These are phyloP conservation scores for Penicillium roqueforti DNA, from an alignment of 495 filamentous ascomycete genomes.

Conservation along the genomic window DNA sequence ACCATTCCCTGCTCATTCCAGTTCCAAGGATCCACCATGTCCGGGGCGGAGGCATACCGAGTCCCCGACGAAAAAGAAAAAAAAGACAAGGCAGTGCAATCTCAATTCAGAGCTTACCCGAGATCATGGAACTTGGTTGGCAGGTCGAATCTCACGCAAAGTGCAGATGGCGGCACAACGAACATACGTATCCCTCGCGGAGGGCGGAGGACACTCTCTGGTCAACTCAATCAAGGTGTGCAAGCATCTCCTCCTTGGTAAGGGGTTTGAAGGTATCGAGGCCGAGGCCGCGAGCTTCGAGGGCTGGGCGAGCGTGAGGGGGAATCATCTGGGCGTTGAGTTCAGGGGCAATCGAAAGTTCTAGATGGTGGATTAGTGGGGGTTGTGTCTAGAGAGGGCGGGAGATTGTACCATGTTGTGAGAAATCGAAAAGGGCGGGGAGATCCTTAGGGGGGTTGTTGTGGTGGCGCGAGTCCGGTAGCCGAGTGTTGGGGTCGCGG, in stretches of 20 bases:
- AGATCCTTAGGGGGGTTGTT: conserved; percentile 73
- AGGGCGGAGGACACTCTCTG: conserved; percentile 32
- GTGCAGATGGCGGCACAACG: conserved; percentile 28
- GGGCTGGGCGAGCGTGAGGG: conserved; percentile 66
- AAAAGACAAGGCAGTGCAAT: conserved; percentile 11
- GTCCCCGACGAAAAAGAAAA: neutral
- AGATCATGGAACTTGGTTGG: conserved; percentile 34
- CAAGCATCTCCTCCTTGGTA: conserved; percentile 93
- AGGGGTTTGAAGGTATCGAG: conserved; percentile 91
- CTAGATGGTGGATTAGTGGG: conserved; percentile 42
- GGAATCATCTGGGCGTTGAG: conserved; percentile 87
- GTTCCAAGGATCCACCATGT: conserved; percentile 16
- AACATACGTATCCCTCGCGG: conserved; percentile 42
- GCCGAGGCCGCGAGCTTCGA: conserved; percentile 77
- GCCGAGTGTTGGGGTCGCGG: conserved; percentile 75
- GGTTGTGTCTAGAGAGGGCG: neutral
- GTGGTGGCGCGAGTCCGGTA: conserved; percentile 90
- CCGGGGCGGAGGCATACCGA: conserved; percentile 6
- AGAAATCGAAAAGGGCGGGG: conserved; percentile 88
- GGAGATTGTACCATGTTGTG: conserved; percentile 71
- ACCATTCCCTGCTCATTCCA: conserved; percentile 17
- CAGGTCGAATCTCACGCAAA: conserved; percentile 30
- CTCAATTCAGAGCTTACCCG: conserved; percentile 32
- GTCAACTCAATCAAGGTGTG: conserved; percentile 81
- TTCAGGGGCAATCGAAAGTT: conserved; percentile 88